Evolutionary conservation across 2,329 filamentous ascomycete genomes (phyloP).

Genomic region (Sphaerulina populicola): DNA sequence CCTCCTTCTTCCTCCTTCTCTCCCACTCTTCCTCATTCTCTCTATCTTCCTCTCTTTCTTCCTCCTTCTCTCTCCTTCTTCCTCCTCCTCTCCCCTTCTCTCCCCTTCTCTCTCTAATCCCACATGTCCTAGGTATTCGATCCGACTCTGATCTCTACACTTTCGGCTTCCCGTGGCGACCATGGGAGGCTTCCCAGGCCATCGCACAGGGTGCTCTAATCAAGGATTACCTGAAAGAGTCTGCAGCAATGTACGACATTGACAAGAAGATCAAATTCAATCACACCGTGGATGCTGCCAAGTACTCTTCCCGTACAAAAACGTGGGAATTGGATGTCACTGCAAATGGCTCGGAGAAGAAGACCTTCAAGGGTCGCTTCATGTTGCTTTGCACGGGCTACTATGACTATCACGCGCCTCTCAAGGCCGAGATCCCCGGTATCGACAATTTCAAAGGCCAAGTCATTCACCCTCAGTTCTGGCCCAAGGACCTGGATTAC

Average conservation of each 20-base stretch:
- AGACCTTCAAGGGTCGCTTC: slow-evolving; percentile 39
- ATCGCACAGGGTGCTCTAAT: slow-evolving; percentile 42
- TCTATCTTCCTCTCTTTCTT: too few species aligned
- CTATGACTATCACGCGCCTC: slow-evolving; percentile 61
- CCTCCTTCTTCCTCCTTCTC: too few species aligned
- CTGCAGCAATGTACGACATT: slow-evolving; percentile 39
- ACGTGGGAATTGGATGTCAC: slow-evolving; percentile 39
- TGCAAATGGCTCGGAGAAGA: slow-evolving; percentile 32
- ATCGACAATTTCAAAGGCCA: slow-evolving; percentile 57
- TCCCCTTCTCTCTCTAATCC: too few species aligned
- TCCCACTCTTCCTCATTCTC: too few species aligned
- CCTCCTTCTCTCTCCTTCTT: background rate
- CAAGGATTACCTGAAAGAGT: slow-evolving; percentile 38
- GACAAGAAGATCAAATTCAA: slow-evolving; percentile 41
- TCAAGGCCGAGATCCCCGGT: slow-evolving; percentile 56
- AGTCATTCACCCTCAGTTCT: slow-evolving; percentile 65
- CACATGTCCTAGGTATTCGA: slow-evolving; percentile 49
- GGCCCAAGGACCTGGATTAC: slow-evolving; percentile 62
- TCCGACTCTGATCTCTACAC: slow-evolving; percentile 45
- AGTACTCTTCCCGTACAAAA: slow-evolving; percentile 44
- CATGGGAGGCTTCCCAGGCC: slow-evolving; percentile 50
- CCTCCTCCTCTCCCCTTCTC: too few species aligned
- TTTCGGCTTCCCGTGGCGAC: slow-evolving; percentile 58
- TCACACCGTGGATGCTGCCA: slow-evolving; percentile 36
- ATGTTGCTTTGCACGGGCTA: slow-evolving; percentile 59